A percentile compares a stretch with the other conserved stretches of the same genome.
Conservation (phyloP, 257 asterid genomes). For the Catharanthus roseus region DNA sequence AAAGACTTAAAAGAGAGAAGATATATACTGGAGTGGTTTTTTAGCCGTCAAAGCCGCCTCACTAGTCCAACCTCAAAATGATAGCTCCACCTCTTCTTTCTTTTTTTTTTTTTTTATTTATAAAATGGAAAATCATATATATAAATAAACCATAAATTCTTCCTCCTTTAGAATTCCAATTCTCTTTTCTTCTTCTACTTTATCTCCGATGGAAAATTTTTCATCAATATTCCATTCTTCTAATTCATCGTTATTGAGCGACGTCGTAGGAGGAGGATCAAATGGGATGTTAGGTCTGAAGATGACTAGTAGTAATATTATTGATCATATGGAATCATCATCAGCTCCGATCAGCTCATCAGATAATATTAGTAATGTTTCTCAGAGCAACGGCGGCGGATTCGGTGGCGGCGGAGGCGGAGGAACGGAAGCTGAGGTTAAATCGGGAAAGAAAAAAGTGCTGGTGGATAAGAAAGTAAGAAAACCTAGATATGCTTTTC, state of each 20-base stretch:
- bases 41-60: conserved; percentile 42
- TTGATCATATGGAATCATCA: no score
- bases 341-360: conserved; percentile 20
- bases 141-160: conserved; percentile 8
- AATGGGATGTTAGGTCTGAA: conserved; percentile 15
- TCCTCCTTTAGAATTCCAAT: conserved; percentile 14
- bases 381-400: conserved; percentile 11
- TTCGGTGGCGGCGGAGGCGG: conserved; percentile 17
- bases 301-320: conserved; percentile 7
- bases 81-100: neutral
- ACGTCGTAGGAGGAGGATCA: neutral
- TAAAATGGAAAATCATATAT: no score
- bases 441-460: conserved; percentile 22
- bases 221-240: conserved; percentile 27
- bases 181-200: neutral
- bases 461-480: conserved; percentile 20
- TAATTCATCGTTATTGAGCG: conserved; percentile 6
- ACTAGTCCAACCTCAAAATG: conserved; percentile 17
- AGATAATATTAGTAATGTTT: conserved; percentile 11
- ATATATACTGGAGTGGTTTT: neutral
- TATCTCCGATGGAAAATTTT: conserved; percentile 30
- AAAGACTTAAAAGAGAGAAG: no score
- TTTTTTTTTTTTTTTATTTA: no score
- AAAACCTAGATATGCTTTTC: conserved; percentile 13
- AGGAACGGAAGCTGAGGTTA: conserved; percentile 20